Conservation (phyloP, 306 rosid species). For the Cucurbita pepo region DNA sequence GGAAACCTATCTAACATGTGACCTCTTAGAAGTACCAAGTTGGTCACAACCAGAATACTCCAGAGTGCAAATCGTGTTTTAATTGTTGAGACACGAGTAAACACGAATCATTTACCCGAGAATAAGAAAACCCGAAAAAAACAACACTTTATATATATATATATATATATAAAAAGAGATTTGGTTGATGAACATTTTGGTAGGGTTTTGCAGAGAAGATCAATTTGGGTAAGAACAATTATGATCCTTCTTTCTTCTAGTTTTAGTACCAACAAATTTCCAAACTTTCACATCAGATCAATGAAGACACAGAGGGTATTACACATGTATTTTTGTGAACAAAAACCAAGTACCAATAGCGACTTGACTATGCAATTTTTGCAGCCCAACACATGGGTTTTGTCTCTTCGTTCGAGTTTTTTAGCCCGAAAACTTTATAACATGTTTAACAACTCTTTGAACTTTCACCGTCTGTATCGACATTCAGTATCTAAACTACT, state of each 20-base stretch:
- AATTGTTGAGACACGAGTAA: too few species aligned
- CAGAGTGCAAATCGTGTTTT: too few species aligned
- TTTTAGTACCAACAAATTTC: neutral
- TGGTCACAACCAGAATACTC: too few species aligned
- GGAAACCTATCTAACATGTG: too few species aligned
- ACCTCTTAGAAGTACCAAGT: too few species aligned
- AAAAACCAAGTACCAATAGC: conserved; percentile 2
- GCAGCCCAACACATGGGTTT: conserved; percentile 5
- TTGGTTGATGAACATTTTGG: neutral
- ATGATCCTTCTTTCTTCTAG: neutral
- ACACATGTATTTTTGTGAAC: neutral
- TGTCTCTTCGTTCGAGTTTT: neutral
- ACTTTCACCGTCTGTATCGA: neutral
- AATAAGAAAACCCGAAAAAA: too few species aligned
- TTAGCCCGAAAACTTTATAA: too few species aligned
- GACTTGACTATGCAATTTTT: conserved; percentile 6
- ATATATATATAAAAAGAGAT: neutral
- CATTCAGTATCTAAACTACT: too few species aligned
- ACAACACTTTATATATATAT: too few species aligned
- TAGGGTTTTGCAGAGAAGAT: neutral
- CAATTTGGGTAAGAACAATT: neutral
- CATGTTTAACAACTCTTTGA: too few species aligned
- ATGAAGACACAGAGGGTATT: neutral
- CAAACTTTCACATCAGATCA: neutral
- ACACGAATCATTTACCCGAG: too few species aligned